A percentile compares a stretch with the other conserved stretches of the same genome.
Evolutionary conservation across 2,329 filamentous ascomycete species (phyloP).

Genomic region (Alternaria novae-zelandiae): DNA sequence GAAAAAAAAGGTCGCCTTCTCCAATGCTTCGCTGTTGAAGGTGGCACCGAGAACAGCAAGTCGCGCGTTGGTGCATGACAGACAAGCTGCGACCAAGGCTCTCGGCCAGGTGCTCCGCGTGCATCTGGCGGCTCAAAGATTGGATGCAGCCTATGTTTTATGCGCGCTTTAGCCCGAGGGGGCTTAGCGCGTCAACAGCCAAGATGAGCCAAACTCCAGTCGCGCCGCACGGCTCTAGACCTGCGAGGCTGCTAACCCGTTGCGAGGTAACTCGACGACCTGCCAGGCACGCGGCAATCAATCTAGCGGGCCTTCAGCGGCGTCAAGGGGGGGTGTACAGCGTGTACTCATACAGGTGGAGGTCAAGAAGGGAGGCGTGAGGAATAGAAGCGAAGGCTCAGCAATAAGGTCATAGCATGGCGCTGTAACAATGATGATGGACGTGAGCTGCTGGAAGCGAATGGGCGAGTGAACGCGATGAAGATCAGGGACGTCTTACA

Average conservation of each 20-base stretch:
- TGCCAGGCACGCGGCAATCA: constrained; percentile 22
- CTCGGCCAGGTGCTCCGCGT: constrained; percentile 29
- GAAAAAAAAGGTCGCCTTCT: constrained; percentile 4
- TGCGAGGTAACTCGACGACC: constrained; percentile 8
- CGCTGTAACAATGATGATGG: background rate
- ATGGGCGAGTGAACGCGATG: constrained; percentile 5
- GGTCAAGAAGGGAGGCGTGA: background rate
- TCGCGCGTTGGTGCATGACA: constrained; percentile 23
- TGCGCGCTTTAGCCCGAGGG: constrained; percentile 16
- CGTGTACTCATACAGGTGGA: background rate
- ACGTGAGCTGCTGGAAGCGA: background rate
- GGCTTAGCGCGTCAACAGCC: constrained; percentile 19
- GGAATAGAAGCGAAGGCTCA: background rate
- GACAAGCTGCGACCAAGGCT: constrained; percentile 21
- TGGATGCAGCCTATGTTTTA: constrained; percentile 1
- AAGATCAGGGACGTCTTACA: constrained; percentile 12
- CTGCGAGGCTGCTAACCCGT: constrained; percentile 17
- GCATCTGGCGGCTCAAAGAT: constrained; percentile 4
- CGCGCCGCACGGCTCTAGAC: constrained; percentile 19
- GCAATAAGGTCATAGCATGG: background rate
- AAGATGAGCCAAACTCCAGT: constrained; percentile 20
- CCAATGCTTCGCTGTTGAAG: constrained; percentile 5
- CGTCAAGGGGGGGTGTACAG: constrained; percentile 9
- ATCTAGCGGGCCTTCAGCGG: constrained; percentile 15
- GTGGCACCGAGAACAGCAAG: constrained; percentile 17